Evolutionary conservation across 108 stramenopile genomes (phyloP).

Genomic region (Chaetoceros muelleri): DNA sequence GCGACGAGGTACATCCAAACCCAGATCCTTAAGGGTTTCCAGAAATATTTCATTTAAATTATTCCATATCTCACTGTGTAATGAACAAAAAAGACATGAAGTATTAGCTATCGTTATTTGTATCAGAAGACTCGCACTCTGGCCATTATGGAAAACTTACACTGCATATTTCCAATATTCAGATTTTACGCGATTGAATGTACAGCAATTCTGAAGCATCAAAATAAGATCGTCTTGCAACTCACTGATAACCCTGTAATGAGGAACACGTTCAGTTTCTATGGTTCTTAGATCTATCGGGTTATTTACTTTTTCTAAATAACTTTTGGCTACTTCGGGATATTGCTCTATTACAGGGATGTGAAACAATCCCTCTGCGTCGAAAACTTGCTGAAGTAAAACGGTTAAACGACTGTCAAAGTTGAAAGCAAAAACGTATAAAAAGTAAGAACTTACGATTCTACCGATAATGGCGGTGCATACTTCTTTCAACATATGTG

Average conservation of each 20-base stretch:
- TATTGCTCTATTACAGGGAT: conserved; percentile 50
- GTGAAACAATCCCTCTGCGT: conserved; percentile 24
- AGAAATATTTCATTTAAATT: conserved; percentile 16
- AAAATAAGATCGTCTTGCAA: conserved; percentile 60
- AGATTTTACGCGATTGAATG: conserved; percentile 40
- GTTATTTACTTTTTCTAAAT: conserved; percentile 22
- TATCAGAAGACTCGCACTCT: too few relatives aligned
- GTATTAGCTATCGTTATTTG: too few relatives aligned
- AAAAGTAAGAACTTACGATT: conserved; percentile 13
- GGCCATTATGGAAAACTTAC: conserved; percentile 21
- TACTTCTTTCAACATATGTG: neutral
- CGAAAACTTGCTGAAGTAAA: conserved; percentile 16
- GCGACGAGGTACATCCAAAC: neutral
- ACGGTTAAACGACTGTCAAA: neutral
- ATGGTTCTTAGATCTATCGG: conserved; percentile 84
- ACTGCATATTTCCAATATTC: conserved; percentile 22
- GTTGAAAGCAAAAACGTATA: neutral
- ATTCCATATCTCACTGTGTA: conserved; percentile 16
- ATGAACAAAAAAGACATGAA: conserved; percentile 5
- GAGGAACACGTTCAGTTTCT: conserved; percentile 41
- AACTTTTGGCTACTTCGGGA: conserved; percentile 41
- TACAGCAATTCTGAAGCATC: conserved; percentile 54
- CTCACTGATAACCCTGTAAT: conserved; percentile 40
- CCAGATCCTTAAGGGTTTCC: conserved; percentile 13
- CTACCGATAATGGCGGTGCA: conserved; percentile 11